phyloP scores from a whole-genome alignment of 2,329 filamentous ascomycete species.

The Bipolaris cookei region DNA sequence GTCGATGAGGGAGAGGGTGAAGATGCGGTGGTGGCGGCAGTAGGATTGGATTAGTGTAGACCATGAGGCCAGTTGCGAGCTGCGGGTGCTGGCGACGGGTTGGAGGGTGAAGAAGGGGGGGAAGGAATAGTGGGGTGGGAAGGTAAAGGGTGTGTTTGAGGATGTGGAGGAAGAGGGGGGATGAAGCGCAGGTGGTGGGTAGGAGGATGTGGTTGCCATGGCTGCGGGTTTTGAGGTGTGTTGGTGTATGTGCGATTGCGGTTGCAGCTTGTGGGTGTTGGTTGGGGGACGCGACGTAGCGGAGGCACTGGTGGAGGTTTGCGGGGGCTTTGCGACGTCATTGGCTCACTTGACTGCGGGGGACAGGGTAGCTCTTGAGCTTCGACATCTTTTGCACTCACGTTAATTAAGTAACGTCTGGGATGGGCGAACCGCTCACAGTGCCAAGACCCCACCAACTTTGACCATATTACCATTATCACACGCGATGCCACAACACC shows the following conservation, averaged over 20 bases:
- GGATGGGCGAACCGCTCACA: too few species aligned
- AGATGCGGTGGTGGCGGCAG: slow-evolving; percentile 78
- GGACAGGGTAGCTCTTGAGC: not conserved
- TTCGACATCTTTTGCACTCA: not conserved
- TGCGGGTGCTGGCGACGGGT: slow-evolving; percentile 73
- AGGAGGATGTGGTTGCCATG: slow-evolving; percentile 24
- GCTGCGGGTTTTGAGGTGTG: not conserved
- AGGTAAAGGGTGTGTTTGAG: slow-evolving; percentile 42
- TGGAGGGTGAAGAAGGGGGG: slow-evolving; percentile 87
- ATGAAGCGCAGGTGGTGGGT: slow-evolving; percentile 14
- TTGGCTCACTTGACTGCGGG: slow-evolving; percentile 17
- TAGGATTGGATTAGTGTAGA: slow-evolving; percentile 82
- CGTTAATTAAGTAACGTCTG: too few species aligned
- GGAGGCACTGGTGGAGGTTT: slow-evolving; percentile 13
- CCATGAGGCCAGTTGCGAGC: slow-evolving; percentile 84
- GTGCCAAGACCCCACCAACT: too few species aligned
- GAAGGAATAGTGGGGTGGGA: slow-evolving; percentile 68
- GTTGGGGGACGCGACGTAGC: not conserved
- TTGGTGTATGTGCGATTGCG: not conserved
- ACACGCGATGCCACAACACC: too few species aligned
- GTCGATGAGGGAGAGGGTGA: slow-evolving; percentile 72
- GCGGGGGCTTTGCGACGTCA: slow-evolving; percentile 30
- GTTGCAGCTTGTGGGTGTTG: not conserved
- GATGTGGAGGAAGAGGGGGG: slow-evolving; percentile 15
- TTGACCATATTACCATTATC: too few species aligned